phyloP scores from a whole-genome alignment of 2,329 filamentous ascomycete species.

The Pseudogymnoascus sp. region DNA sequence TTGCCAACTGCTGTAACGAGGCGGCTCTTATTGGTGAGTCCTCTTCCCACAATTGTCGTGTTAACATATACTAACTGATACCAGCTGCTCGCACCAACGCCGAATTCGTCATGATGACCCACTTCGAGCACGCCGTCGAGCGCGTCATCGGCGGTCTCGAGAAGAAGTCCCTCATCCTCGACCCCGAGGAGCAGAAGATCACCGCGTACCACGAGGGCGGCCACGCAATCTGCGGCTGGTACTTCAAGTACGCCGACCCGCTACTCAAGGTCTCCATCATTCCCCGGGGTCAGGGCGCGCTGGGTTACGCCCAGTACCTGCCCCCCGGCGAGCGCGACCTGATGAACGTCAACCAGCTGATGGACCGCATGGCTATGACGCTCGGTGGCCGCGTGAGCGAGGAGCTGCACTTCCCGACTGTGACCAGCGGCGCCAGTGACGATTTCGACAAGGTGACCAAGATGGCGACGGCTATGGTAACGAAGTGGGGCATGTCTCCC shows the following conservation, averaged over 20 bases:
- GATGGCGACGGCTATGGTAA: constrained; percentile 97
- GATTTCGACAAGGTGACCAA: constrained; percentile 98
- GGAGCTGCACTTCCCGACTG: constrained; percentile 93
- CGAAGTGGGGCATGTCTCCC: constrained; percentile 97
- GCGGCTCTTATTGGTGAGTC: constrained; percentile 85
- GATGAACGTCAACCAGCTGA: constrained; percentile 91
- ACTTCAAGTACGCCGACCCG: constrained; percentile 91
- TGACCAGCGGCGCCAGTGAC: constrained; percentile 89
- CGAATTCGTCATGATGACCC: constrained; percentile 72
- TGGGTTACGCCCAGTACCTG: constrained; percentile 97
- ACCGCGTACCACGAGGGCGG: constrained; percentile 98
- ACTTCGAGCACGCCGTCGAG: constrained; percentile 97
- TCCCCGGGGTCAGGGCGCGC: constrained; percentile 83
- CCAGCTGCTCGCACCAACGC: constrained; percentile 78
- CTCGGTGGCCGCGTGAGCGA: constrained; percentile 91
- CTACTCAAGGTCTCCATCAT: constrained; percentile 98
- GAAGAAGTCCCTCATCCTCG: constrained; percentile 92
- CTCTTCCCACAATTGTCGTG: neutral
- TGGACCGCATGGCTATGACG: constrained; percentile 99
- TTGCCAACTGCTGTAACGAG: constrained; percentile 97
- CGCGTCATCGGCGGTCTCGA: constrained; percentile 93
- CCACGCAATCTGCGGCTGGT: constrained; percentile 98
- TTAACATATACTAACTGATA: constrained; percentile 34
- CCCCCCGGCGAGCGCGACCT: constrained; percentile 86
- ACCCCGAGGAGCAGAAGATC: constrained; percentile 87